These are phyloP conservation scores for Thalassiosira exigua DNA, from an alignment of 352 stramenopile species.

Conservation along the genomic window DNA sequence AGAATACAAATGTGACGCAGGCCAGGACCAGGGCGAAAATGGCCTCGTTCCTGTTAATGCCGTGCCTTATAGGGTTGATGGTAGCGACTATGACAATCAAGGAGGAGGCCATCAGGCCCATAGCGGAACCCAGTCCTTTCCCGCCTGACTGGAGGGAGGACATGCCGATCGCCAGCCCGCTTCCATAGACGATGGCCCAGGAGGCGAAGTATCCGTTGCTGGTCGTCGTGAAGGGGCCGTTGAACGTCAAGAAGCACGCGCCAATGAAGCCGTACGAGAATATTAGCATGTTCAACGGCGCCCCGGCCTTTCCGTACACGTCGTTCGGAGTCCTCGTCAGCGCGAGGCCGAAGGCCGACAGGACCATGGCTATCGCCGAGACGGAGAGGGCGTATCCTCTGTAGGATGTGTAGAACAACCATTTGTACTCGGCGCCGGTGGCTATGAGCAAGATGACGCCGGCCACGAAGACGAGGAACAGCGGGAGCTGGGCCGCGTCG, in stretches of 20 bases:
- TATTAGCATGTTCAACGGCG: conserved; percentile 25
- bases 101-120: conserved; percentile 37
- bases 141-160: conserved; percentile 14
- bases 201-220: conserved; percentile 39
- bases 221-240: conserved; percentile 13
- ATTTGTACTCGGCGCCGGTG: conserved; percentile 15
- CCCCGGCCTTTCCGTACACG: conserved; percentile 25
- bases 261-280: conserved; percentile 44
- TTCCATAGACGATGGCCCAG: conserved; percentile 31
- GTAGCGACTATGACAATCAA: conserved; percentile 43
- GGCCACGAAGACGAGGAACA: conserved; percentile 29
- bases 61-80: conserved; percentile 17
- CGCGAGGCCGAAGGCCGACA: conserved; percentile 20
- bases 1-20: conserved; percentile 29
- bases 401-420: conserved; percentile 13
- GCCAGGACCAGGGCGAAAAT: conserved; percentile 38
- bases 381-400: conserved; percentile 32
- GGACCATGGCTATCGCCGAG: conserved; percentile 22
- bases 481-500: conserved; percentile 23
- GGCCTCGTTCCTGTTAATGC: conserved; percentile 19
- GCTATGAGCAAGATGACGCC: conserved; percentile 44
- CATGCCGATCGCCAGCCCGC: conserved; percentile 40
- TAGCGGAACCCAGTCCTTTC: conserved; percentile 32
- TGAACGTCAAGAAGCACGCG: conserved; percentile 53
- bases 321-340: conserved; percentile 15